Evolutionary conservation across 2,329 filamentous ascomycete genomes (phyloP).

Genomic region (Hymenoscyphus salicellus): DNA sequence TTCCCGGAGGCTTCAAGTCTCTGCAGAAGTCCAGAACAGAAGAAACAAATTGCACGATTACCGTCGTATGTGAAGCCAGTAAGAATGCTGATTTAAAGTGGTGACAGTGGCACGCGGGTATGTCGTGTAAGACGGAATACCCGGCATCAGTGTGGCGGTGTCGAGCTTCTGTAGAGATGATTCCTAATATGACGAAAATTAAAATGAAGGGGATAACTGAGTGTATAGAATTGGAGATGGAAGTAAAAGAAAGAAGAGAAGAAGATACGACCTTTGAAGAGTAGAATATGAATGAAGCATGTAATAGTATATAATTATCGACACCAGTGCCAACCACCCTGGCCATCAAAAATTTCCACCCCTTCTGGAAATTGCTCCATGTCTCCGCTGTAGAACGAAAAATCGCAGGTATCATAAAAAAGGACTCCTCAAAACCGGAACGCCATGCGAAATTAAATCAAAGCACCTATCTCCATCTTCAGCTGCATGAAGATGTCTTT

Average conservation of each 20-base stretch:
- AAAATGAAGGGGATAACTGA: not conserved
- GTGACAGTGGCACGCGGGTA: not conserved
- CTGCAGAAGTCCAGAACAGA: not conserved
- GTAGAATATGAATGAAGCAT: not conserved
- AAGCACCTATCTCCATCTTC: not conserved
- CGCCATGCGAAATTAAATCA: not conserved
- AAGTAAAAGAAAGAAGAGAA: not conserved
- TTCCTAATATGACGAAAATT: not conserved
- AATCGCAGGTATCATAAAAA: not conserved
- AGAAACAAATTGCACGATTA: not conserved
- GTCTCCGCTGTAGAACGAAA: not conserved
- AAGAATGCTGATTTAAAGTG: not conserved
- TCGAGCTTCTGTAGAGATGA: not conserved
- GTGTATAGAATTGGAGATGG: not conserved
- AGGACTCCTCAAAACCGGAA: not conserved
- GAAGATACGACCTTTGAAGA: not conserved
- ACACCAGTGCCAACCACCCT: not conserved
- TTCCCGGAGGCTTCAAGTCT: not conserved
- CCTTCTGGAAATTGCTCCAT: not conserved
- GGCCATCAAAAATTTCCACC: not conserved
- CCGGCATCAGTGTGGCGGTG: not conserved
- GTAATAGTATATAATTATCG: not conserved
- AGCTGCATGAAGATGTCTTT: not conserved
- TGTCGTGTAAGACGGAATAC: not conserved
- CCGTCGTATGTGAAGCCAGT: not conserved